Conservation (phyloP, 164 flowering plant species). For the Magnolia kwangsiensis region DNA sequence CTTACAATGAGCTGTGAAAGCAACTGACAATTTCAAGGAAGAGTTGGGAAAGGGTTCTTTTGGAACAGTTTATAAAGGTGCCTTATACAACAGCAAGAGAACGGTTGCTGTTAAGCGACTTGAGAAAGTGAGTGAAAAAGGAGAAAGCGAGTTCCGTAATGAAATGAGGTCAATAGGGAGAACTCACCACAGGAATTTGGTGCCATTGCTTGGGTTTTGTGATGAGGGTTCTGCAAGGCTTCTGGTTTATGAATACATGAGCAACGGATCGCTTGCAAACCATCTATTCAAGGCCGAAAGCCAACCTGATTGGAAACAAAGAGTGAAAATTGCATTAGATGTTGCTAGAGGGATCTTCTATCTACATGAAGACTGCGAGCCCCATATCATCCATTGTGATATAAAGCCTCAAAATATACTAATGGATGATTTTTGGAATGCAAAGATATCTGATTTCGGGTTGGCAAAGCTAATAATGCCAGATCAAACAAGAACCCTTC, state of each 20-base stretch:
- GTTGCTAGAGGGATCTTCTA: constrained; percentile 21
- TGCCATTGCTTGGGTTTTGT: constrained; percentile 18
- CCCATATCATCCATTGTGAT: constrained; percentile 21
- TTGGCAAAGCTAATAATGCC: constrained; percentile 14
- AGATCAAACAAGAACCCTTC: constrained; percentile 10
- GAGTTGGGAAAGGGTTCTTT: constrained; percentile 16
- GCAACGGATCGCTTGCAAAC: constrained; percentile 16
- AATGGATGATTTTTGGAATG: constrained; percentile 13
- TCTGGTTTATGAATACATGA: constrained; percentile 23
- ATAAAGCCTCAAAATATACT: constrained; percentile 25
- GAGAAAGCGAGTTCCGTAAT: constrained; percentile 21
- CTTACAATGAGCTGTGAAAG: constrained; percentile 14
- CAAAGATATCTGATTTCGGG: constrained; percentile 23
- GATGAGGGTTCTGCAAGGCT: constrained; percentile 10
- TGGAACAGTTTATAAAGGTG: constrained; percentile 18
- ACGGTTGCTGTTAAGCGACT: constrained; percentile 17
- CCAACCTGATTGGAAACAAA: constrained; percentile 15
- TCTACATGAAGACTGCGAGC: constrained; percentile 21
- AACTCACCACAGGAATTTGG: constrained; percentile 28
- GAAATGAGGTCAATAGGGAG: constrained; percentile 17
- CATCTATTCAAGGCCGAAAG: constrained; percentile 8
- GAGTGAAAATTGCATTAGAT: constrained; percentile 15
- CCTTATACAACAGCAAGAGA: neutral
- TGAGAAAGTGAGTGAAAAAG: constrained; percentile 14
- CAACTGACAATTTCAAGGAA: constrained; percentile 15